A percentile compares a stretch with the other conserved stretches of the same genome.
These are phyloP conservation scores for Exophiala calicioides DNA, from an alignment of 2,329 filamentous ascomycete species.

Conservation along the genomic window DNA sequence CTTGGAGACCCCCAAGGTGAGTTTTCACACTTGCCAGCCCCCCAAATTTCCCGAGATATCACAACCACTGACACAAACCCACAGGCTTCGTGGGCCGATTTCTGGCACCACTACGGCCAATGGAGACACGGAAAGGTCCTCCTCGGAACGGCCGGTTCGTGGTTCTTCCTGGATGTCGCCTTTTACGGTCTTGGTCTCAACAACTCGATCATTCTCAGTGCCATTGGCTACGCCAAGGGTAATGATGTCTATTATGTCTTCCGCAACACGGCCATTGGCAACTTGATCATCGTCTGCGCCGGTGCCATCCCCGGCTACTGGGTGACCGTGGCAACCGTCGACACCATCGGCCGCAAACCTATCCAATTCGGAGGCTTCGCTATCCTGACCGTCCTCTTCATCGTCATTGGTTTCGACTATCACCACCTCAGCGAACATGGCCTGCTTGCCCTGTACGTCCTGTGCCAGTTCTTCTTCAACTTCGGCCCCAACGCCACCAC, in stretches of 20 bases:
- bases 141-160: conserved; percentile 78
- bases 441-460: conserved; percentile 62
- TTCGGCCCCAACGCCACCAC: conserved; percentile 67
- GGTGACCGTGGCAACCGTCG: conserved; percentile 73
- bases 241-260: conserved; percentile 67
- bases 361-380: conserved; percentile 67
- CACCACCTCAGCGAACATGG: conserved; percentile 50
- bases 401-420: conserved; percentile 63
- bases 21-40: too few relatives aligned
- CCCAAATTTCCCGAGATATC: too few relatives aligned
- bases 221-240: conserved; percentile 70
- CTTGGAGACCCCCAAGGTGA: conserved; percentile 66
- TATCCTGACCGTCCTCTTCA: conserved; percentile 63
- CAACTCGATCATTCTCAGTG: conserved; percentile 69
- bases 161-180: conserved; percentile 75
- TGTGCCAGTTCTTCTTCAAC: conserved; percentile 68
- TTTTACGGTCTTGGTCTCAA: conserved; percentile 70
- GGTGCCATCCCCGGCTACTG: conserved; percentile 81
- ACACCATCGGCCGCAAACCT: conserved; percentile 73
- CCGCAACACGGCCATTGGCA: conserved; percentile 74
- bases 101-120: conserved; percentile 67
- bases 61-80: too few relatives aligned
- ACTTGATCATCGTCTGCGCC: conserved; percentile 75
- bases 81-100: conserved; percentile 67
- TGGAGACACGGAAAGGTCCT: conserved; percentile 72